Evolutionary conservation across 208 protist genomes (phyloP), one percentile per base, ranked within the genome.

Genomic region (Leishmania arabica): DNA sequence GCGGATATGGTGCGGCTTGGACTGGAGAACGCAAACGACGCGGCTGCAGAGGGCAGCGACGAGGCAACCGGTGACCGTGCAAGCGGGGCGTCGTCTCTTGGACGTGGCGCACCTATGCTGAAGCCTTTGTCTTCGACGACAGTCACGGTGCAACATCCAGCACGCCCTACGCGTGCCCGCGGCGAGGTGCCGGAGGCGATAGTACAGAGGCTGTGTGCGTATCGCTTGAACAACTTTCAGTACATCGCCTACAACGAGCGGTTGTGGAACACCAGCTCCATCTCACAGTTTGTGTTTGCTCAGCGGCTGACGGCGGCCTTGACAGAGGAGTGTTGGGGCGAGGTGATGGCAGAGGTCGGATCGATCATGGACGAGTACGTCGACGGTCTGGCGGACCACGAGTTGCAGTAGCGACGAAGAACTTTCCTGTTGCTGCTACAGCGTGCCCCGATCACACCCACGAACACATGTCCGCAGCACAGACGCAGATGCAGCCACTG

Each of bases 291-390:
- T 45, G 88, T 89, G 8, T 96, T 98, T 84, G 91, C 95, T 9
- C 89, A 95, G 75, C 87, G 93, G 13, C 87, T 98, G n/a, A 96
- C 91, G 0, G 86, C 91, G 17, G 88, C 82, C 27, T 78, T 98
- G 37, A 17, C 88, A 11, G 91, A 96, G 24, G 95, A 98, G 83
- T 92, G 88, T 51, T 90, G 95, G 58, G 60, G 81, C 15, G 95
- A 98, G 79, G 92, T 98, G 69, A 84, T 95, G 81, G 65, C 84
- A 1, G 95, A 98, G 81, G 93, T 98, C n/a, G 84, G 79, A 19
- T 69, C 60, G 42, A 94, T 93, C 49, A 90, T 98, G 88, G 92
- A 96, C 83, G 92, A 95, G 45, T 98, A 98, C 82, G 92, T 97
- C 27, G 93, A 97, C 54, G 93, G 92, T 7, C 85, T 98, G 31